Conservation (phyloP, 306 rosid species). For the Gillenia trifoliata region DNA sequence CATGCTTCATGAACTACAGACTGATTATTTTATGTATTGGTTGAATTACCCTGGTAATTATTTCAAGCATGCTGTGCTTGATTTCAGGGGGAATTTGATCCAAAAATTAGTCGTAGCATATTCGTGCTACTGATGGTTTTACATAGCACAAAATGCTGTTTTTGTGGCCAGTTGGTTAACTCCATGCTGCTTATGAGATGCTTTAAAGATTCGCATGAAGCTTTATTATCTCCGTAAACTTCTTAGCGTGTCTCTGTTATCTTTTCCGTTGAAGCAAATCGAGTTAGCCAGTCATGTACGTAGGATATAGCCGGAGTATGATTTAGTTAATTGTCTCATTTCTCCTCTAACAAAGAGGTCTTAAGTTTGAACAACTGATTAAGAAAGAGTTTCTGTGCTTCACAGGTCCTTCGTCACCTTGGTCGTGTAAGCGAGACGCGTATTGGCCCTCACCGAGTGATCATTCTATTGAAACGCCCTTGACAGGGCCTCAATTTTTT, state of each 20-base stretch:
- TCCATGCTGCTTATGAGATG: too few relatives aligned
- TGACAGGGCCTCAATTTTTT: constrained; percentile 13
- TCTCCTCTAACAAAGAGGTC: too few relatives aligned
- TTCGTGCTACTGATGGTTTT: background rate
- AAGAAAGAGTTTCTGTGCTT: background rate
- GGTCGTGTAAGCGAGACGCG: constrained; percentile 86
- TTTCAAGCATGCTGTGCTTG: background rate
- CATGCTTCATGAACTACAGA: background rate
- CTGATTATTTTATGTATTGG: background rate
- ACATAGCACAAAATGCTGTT: too few relatives aligned
- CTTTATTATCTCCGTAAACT: too few relatives aligned
- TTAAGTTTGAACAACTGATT: too few relatives aligned
- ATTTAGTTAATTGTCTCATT: too few relatives aligned
- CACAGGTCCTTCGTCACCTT: constrained; percentile 93
- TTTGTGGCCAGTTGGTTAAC: too few relatives aligned
- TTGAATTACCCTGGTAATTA: background rate
- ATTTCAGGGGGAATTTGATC: background rate
- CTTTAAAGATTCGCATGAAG: too few relatives aligned
- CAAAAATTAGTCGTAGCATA: background rate
- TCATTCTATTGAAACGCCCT: constrained; percentile 62
- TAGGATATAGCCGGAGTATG: too few relatives aligned
- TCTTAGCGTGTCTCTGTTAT: too few relatives aligned
- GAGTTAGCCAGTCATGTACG: too few relatives aligned
- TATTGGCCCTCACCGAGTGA: constrained; percentile 73
- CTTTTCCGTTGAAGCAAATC: too few relatives aligned